Percentiles rank a stretch among this genome's conserved stretches.
Conservation (phyloP, 2,329 filamentous ascomycete species). For the Ascochyta pisi region DNA sequence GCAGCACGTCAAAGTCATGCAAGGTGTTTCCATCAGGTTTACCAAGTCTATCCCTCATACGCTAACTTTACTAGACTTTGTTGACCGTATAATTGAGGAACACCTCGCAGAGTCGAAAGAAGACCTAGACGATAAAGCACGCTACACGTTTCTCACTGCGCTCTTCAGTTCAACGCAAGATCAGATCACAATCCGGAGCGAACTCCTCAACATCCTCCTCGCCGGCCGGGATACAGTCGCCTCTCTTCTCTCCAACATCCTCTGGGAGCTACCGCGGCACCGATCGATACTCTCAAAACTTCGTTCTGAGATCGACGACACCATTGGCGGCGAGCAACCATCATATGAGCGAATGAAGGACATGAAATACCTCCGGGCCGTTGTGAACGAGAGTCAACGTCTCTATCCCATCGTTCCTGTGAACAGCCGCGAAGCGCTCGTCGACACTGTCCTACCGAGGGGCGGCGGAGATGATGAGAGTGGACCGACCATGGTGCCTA, state of each 20-base stretch:
- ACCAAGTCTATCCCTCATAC: too few species aligned
- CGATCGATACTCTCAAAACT: constrained; percentile 41
- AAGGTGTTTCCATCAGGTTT: constrained; percentile 13
- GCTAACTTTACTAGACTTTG: constrained; percentile 4
- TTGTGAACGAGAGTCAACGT: constrained; percentile 42
- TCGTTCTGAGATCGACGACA: constrained; percentile 47
- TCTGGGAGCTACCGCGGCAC: constrained; percentile 48
- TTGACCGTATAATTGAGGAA: constrained; percentile 6
- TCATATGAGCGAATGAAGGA: constrained; percentile 40
- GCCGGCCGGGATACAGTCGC: constrained; percentile 47
- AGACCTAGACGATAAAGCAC: not conserved
- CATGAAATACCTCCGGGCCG: constrained; percentile 37
- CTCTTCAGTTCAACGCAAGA: constrained; percentile 29
- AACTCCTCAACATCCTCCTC: constrained; percentile 45
- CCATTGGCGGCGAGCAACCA: constrained; percentile 52
- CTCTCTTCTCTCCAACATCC: constrained; percentile 39
- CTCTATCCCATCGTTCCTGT: constrained; percentile 41
- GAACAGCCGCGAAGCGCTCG: constrained; percentile 37
- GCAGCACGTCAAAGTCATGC: constrained; percentile 20
- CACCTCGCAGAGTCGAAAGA: not conserved
- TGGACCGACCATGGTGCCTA: constrained; percentile 36
- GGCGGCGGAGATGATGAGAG: constrained; percentile 40
- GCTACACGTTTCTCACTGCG: constrained; percentile 36
- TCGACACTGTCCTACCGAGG: constrained; percentile 37
- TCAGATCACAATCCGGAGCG: constrained; percentile 28